Conservation (phyloP, 1,284 basidiomycete species). For the Boletellus deceptivus region DNA sequence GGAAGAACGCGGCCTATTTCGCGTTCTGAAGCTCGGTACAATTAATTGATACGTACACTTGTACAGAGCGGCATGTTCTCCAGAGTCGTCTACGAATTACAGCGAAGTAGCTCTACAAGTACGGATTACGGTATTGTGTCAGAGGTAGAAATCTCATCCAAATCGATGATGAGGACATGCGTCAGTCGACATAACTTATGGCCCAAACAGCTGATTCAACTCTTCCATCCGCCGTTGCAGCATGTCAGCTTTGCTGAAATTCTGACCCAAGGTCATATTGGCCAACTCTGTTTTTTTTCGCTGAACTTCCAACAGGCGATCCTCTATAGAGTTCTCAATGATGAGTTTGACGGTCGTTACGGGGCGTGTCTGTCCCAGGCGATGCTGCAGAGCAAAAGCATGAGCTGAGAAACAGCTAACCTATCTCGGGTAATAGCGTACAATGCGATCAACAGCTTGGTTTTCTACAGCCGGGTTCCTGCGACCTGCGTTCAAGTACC, state of each 20-base stretch:
- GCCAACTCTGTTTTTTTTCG: constrained; percentile 92
- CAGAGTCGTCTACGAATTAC: constrained; percentile 30
- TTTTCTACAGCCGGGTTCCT: constrained; percentile 98
- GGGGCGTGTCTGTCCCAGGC: constrained; percentile 87
- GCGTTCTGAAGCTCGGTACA: constrained; percentile 54
- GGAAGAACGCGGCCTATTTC: constrained; percentile 72
- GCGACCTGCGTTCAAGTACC: constrained; percentile 11
- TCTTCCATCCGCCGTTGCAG: constrained; percentile 83
- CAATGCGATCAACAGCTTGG: constrained; percentile 92
- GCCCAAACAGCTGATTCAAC: constrained; percentile 65
- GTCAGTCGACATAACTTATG: constrained; percentile 31
- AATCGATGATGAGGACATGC: constrained; percentile 11
- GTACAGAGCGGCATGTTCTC: background rate
- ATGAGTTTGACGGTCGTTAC: constrained; percentile 92
- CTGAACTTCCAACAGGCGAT: constrained; percentile 86
- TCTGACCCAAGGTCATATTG: constrained; percentile 83
- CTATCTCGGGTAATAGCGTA: constrained; percentile 23
- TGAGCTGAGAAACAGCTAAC: constrained; percentile 5
- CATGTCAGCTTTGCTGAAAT: constrained; percentile 80
- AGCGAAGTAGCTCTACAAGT: constrained; percentile 29
- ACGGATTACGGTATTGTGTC: constrained; percentile 29
- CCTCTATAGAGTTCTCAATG: constrained; percentile 93
- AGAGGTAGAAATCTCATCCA: constrained; percentile 20
- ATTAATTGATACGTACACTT: background rate
- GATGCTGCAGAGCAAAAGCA: constrained; percentile 57